A percentile compares a stretch with the other conserved stretches of the same genome.
These are phyloP conservation scores for Populus tremula DNA, from an alignment of 345 rosid genomes.

Conservation along the genomic window DNA sequence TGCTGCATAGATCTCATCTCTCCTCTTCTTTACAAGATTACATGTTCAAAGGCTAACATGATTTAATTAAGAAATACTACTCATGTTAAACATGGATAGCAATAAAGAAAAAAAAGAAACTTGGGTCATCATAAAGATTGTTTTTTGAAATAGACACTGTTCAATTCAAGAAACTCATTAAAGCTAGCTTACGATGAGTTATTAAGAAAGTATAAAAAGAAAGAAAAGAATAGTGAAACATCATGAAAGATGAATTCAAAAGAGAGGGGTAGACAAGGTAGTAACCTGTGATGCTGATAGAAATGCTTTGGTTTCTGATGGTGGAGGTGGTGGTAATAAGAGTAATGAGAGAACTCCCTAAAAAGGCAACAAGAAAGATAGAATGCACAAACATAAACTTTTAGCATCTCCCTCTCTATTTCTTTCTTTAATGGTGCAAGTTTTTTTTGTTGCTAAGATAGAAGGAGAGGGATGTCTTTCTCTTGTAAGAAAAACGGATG, in stretches of 20 bases:
- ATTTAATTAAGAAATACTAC: no score
- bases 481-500: background rate
- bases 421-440: background rate
- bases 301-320: background rate
- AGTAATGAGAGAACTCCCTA: background rate
- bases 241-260: background rate
- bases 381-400: background rate
- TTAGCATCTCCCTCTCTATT: background rate
- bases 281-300: conserved; percentile 4
- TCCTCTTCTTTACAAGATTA: background rate
- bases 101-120: background rate
- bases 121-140: background rate
- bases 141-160: background rate
- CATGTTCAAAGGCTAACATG: background rate
- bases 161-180: background rate
- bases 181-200: background rate
- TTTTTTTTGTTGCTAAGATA: background rate
- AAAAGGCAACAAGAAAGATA: background rate
- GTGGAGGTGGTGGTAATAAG: background rate
- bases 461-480: conserved; percentile 3
- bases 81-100: background rate
- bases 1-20: background rate
- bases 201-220: background rate
- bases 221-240: background rate
- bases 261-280: background rate